Base-by-base conservation (phyloP, 495 filamentous ascomycete species). In the Acidomyces sp. region DNA sequence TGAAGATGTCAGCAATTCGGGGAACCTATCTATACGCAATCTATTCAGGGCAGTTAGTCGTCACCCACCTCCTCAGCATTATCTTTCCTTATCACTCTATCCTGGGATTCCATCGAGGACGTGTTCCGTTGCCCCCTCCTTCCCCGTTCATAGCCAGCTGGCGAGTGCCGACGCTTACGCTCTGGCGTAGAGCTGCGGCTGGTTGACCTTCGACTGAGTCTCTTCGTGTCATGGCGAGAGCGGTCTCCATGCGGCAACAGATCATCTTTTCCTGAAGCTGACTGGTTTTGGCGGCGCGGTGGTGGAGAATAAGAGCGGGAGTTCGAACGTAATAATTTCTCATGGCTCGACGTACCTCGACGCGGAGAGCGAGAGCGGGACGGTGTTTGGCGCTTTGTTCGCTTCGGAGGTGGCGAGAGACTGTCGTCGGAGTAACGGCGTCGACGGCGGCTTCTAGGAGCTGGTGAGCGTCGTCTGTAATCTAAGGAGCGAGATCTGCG, bases 401-500 rank as follows among this genome's bases (percentile, higher is more conserved):
- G 48, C 29, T 52, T 56, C 11, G 69, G 63, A 15, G 66, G 61
- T 24, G 64, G 63, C n/a, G 66, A 69, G 28, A 56, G 62, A 28
- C 52, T 52, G 19, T 37, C 46, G 44, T 32, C 37, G 2, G 43
- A 41, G 20, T 54, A 59, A 26, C 53, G 39, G 36, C 54, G 48
- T 24, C 60, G 55, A 16, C 57, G 56, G 33, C 55, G 65, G 45
- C 61, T 55, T 68, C 74, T 77, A 62, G 67, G 63, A 54, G 66
- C 68, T 63, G 59, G 75, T 75, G 75, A 79, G 73, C 70, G 68
- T 39, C 69, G 69, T 56, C 66, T 66, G 48, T 48, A 18, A 38
- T 35, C 24, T n/a, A 52, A 46, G 26, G 57, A 52, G 26, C 42
- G 37, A 35, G 56, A 56, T 35, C 52, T 49, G 27, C 39, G 35